A percentile compares a stretch with the other conserved stretches of the same genome.
Conservation (phyloP, 257 asterid genomes). For the Scutellaria barbata region DNA sequence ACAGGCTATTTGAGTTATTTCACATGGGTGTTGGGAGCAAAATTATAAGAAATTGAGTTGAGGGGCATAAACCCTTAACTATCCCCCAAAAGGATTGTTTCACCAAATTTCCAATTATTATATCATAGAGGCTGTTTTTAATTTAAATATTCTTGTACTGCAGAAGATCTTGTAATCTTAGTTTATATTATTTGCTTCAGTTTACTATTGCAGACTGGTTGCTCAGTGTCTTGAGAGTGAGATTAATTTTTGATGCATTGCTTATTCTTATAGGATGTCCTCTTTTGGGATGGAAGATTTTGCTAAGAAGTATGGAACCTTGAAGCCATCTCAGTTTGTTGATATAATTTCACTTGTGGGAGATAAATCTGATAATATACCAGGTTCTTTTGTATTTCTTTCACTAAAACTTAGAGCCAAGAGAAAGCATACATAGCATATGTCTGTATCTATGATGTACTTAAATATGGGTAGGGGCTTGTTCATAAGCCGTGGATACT, state of each 20-base stretch:
- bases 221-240: slow-evolving; percentile 8
- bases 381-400: slow-evolving; percentile 59
- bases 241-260: slow-evolving; percentile 18
- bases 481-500: slow-evolving; percentile 14
- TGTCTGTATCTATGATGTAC: slow-evolving; percentile 19
- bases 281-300: slow-evolving; percentile 98
- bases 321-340: slow-evolving; percentile 91
- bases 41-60: too few species aligned
- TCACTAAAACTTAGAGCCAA: slow-evolving; percentile 8
- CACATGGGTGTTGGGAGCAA: too few species aligned
- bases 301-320: slow-evolving; percentile 75
- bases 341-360: slow-evolving; percentile 92
- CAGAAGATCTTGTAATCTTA: slow-evolving; percentile 9
- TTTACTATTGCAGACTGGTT: slow-evolving; percentile 22
- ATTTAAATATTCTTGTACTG: slow-evolving; percentile 5
- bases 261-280: slow-evolving; percentile 65
- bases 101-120: not conserved
- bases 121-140: not conserved
- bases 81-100: too few species aligned
- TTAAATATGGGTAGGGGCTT: slow-evolving; percentile 5
- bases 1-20: too few species aligned
- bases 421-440: slow-evolving; percentile 1
- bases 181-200: slow-evolving; percentile 19
- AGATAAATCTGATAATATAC: slow-evolving; percentile 90
- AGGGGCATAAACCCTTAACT: too few species aligned